Base-by-base conservation (phyloP, 1,139 yeast genomes). In the Torulaspora pretoriensis region DNA sequence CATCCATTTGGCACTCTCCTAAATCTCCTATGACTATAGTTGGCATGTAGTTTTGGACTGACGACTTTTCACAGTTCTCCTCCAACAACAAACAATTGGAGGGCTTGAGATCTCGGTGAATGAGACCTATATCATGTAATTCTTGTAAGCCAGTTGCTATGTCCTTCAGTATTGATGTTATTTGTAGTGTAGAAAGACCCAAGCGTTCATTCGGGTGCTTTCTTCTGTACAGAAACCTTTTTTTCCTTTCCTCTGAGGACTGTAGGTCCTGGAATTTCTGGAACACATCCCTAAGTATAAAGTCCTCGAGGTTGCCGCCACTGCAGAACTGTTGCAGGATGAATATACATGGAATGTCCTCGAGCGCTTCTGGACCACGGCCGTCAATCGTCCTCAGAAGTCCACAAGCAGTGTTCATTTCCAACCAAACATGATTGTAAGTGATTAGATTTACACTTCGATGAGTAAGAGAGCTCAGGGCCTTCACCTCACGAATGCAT, bases 341-440 rank as follows among this genome's bases (percentile, higher is more conserved):
- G 56, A 79, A 89, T 7, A 89, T 88, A 61, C 90, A 87, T 0
- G 97, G 96, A 1, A 87, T 80, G 30, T 51, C 41, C 17, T 53
- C 56, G 1, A 44, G 37, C 1, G 41, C 33, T 9, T 36, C 42
- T 3, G 50, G 46, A 10, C 43, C 48, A 24, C 46, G 22, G 9
- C 58, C 59, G 7, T 52, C 51, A 13, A 49, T 24, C 0, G 52
- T 47, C 17, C 52, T 40, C 1, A 57, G 58, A 7, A 55, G 46
- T 2, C 65, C 66, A 33, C 59, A 52, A 1, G 64, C 54, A 17
- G 46, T 74, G 23, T 87, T 87, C 60, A 81, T 71, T 59, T 89
- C 97, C 31, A 89, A 66, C 96, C 97, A 89, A 26, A 88, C 96
- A 66, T 89, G 96, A 60, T 88, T 88, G 61, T 89, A 89, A 23